These are phyloP conservation scores for Chytridiales sp. DNA, from an alignment of 371 early-diverging fungal species.

Conservation along the genomic window DNA sequence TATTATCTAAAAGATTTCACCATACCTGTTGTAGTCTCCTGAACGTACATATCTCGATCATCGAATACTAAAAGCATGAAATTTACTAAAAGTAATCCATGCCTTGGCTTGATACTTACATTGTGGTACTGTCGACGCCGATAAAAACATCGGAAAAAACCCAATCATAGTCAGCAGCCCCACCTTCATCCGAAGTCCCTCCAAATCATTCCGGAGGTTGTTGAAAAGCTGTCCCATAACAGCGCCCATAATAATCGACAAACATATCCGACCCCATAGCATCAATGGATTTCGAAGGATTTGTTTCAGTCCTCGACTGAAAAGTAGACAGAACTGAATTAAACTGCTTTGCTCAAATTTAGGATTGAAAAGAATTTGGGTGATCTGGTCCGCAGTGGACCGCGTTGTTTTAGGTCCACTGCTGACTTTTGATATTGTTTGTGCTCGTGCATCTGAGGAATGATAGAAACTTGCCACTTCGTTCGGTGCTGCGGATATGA, in stretches of 20 bases:
- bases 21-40: constrained; percentile 17
- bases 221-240: neutral
- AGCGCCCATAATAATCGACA: neutral
- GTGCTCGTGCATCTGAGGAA: constrained; percentile 1
- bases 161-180: constrained; percentile 1
- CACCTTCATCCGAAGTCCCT: constrained; percentile 5
- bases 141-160: constrained; percentile 20
- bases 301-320: neutral
- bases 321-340: constrained; percentile 3
- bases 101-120: constrained; percentile 11
- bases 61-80: too few species aligned
- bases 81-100: too few species aligned
- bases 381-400: neutral
- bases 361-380: constrained; percentile 1
- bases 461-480: constrained; percentile 10
- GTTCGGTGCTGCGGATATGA: constrained; percentile 5
- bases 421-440: neutral
- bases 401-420: neutral
- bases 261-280: neutral
- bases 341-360: neutral
- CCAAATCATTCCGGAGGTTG: constrained; percentile 4
- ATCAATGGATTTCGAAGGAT: constrained; percentile 8
- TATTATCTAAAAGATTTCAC: too few species aligned
- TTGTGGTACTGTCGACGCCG: constrained; percentile 22
- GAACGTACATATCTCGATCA: constrained; percentile 21